Percentiles rank a stretch among this genome's conserved stretches.
Evolutionary conservation across 2,329 filamentous ascomycete genomes (phyloP).

Genomic region (Kalmusia sp.): DNA sequence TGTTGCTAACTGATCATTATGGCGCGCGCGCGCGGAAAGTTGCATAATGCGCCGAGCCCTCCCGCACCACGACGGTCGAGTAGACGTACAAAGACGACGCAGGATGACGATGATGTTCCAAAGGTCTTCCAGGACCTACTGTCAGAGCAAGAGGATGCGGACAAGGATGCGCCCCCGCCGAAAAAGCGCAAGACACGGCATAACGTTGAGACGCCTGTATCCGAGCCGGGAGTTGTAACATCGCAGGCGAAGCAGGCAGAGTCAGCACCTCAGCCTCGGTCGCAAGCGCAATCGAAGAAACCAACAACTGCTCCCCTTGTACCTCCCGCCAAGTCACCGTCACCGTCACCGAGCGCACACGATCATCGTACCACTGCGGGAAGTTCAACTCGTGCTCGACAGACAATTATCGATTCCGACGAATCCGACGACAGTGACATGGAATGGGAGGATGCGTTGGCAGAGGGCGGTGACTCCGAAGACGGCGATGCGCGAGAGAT

Average conservation of each 20-base stretch:
- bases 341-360: not conserved
- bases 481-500: slow-evolving; percentile 41
- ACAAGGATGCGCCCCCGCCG: slow-evolving; percentile 43
- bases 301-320: slow-evolving; percentile 9
- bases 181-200: slow-evolving; percentile 45
- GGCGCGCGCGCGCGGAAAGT: slow-evolving; percentile 34
- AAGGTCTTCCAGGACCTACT: slow-evolving; percentile 57
- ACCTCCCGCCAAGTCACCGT: not conserved
- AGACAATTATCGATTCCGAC: slow-evolving; percentile 53
- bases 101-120: slow-evolving; percentile 43
- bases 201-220: not conserved
- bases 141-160: slow-evolving; percentile 33
- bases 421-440: slow-evolving; percentile 65
- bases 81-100: slow-evolving; percentile 24
- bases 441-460: slow-evolving; percentile 66
- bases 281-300: slow-evolving; percentile 15
- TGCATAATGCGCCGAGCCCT: slow-evolving; percentile 25
- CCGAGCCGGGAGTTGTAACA: slow-evolving; percentile 6
- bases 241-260: not conserved
- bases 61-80: slow-evolving; percentile 31
- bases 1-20: slow-evolving; percentile 21
- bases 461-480: slow-evolving; percentile 32
- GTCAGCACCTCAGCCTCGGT: slow-evolving; percentile 3
- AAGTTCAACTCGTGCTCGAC: slow-evolving; percentile 40
- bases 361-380: slow-evolving; percentile 13